Conservation (phyloP, 2,329 filamentous ascomycete genomes). For the Colletotrichum sp. region DNA sequence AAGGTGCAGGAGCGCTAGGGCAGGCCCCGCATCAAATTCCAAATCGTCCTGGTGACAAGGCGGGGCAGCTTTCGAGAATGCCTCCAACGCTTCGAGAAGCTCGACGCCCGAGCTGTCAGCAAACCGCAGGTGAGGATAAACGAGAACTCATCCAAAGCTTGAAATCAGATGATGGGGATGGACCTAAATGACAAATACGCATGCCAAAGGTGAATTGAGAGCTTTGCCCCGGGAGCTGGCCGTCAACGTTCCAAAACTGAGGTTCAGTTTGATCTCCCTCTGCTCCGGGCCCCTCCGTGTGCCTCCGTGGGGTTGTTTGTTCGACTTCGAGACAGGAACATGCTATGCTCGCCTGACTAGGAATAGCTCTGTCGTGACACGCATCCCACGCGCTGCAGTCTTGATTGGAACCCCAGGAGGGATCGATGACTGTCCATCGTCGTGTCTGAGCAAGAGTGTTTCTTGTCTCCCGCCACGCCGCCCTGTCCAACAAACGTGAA, state of each 20-base stretch:
- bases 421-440: neutral
- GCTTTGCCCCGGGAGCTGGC: neutral
- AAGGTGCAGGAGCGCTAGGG: conserved; percentile 12
- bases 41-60: conserved; percentile 10
- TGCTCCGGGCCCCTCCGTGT: neutral
- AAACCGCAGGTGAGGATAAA: neutral
- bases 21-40: conserved; percentile 18
- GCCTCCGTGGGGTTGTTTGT: conserved; percentile 4
- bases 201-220: neutral
- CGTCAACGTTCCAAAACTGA: neutral
- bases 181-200: conserved; percentile 1
- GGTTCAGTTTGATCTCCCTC: neutral
- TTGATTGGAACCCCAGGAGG: neutral
- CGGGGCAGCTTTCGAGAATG: neutral
- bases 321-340: conserved; percentile 9
- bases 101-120: neutral
- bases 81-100: neutral
- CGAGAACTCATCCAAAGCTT: neutral
- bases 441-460: neutral
- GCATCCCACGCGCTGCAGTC: neutral
- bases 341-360: neutral
- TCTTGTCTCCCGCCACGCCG: neutral
- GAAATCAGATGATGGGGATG: neutral
- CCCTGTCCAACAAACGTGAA: neutral
- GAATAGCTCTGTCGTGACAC: neutral